Base-by-base conservation (phyloP, 2,329 filamentous ascomycete species). In the Calonectria hongkongensis region DNA sequence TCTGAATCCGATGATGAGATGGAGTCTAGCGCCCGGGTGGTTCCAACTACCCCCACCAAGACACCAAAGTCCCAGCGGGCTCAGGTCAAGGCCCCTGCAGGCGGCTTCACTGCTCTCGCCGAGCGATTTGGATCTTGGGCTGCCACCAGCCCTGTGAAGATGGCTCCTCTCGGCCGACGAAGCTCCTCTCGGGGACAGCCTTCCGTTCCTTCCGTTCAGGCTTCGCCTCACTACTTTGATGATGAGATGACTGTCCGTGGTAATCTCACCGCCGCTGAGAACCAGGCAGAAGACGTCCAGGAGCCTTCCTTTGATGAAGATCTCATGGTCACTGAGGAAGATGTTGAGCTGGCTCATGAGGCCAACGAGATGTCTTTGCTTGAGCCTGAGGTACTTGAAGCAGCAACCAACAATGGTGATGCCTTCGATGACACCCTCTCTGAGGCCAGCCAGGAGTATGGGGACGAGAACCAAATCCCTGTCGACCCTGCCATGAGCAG, bases 361-460 rank as follows among this genome's bases (percentile, higher is more conserved):
- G 90, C 90, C 4, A 85, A 92, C 68, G 89, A 90, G 75, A 89
- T 92, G 88, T 92, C 90, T 2, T 79, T 90, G 13, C 81, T 90
- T 81, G 88, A 89, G 64, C 83, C 85, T 6, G 83, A 84, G 28
- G 79, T 84, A 25, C 72, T 84, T 2, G 83, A 87, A 1, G 83
- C 86, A 12, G 75, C 81, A n/a, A 80, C 82, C 51, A 76, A 16
- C 54, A 60, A 74, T 30, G 80, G 73, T 10, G 74, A 78, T 66
- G 79, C 76, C n/a, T 83, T 86, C 62, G 88, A 90, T 18, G 87
- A 89, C 50, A 84, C 86, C 0, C 81, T 88, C 3, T 93, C 92
- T 0, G 90, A 92, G 73, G 88, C 89, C 1, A 93, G 91, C 77
- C 89, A 93, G 74, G 90, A 92, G 74, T 93, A 93, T 78, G 91